Base-by-base conservation (phyloP, 352 stramenopile species). In the Phytophthora melonis region DNA sequence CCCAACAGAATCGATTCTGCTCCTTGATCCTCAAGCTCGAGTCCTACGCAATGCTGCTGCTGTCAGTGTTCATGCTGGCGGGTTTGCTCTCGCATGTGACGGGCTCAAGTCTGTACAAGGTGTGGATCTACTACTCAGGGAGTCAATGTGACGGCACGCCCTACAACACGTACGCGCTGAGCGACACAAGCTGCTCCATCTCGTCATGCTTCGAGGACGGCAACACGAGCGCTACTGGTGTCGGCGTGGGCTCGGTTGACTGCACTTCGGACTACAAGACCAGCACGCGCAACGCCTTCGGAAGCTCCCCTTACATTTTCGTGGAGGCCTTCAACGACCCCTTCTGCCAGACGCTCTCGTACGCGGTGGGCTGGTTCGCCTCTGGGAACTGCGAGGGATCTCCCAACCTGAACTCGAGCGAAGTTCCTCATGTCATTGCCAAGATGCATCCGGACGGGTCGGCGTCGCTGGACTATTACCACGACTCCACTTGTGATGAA, bases 251-350 rank as follows among this genome's bases (percentile, higher is more conserved):
- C 3, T 66, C 60, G 2, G 62, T 74, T n/a, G 70, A 74, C 27
- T 78, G 70, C 25, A 74, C 70, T n/a, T 71, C 65, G 8, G 59
- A 78, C 43, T 78, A 78, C 60, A 62, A 71, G 23, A 67, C 47
- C 19, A 66, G 19, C n/a, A 67, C 70, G 54, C n/a, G 23, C 5
- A 55, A 58, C 6, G 32, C 25, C 1, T 78, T 78, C 36, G 59
- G 55, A 1, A 68, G 30, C 43, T 71, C 66, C 27, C 70, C 70
- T 7, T 78, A 58, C 13, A 75, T 78, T 54, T 4, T 78, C 23
- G 47, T 75, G 13, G 71, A 78, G 36, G 21, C n/a, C 2, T 78
- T 58, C 30, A 2, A 4, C 18, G 71, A 78, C 30, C 57, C 21
- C 3, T 6, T 54, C 1, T 78, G 71, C 50, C 4, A 61, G 53